Percentiles rank a stretch among this genome's conserved stretches.
Conservation (phyloP, 345 rosid genomes). For the Boechera stricta region DNA sequence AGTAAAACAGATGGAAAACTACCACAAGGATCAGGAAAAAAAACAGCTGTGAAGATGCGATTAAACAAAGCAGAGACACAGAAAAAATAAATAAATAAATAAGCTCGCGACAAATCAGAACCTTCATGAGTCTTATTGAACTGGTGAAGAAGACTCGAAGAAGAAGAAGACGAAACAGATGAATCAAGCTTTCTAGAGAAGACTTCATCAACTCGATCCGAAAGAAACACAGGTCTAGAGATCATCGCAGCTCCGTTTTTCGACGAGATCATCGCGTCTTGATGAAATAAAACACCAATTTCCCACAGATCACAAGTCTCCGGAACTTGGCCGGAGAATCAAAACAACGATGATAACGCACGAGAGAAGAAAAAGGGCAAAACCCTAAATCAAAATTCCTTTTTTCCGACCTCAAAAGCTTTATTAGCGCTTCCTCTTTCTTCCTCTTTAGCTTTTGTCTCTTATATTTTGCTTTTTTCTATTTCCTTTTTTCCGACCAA, state of each 20-base stretch:
- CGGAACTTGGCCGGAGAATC: conserved; percentile 50
- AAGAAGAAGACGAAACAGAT: conserved; percentile 42
- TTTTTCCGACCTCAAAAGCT: conserved; percentile 25
- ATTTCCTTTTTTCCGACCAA: conserved; percentile 33
- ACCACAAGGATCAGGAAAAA: background rate
- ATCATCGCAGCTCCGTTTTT: conserved; percentile 56
- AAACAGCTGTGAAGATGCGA: conserved; percentile 20
- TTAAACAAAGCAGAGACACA: background rate
- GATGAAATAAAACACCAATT: conserved; percentile 29
- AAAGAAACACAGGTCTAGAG: conserved; percentile 45
- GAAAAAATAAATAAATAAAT: background rate
- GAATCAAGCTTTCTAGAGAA: conserved; percentile 58
- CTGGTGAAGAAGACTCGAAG: conserved; percentile 57
- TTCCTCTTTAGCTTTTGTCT: conserved; percentile 33
- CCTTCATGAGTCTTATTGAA: conserved; percentile 56
- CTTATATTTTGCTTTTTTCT: conserved; percentile 6
- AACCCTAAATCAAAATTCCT: conserved; percentile 40
- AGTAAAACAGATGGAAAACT: background rate
- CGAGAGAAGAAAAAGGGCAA: conserved; percentile 16
- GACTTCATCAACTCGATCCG: conserved; percentile 56
- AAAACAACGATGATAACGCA: conserved; percentile 3
- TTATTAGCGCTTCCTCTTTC: conserved; percentile 14
- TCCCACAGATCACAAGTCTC: conserved; percentile 29
- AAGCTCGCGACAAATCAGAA: conserved; percentile 10
- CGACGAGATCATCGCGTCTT: conserved; percentile 61